Conservation (phyloP, 805 yeast genomes). For the Candida ponderosae region DNA sequence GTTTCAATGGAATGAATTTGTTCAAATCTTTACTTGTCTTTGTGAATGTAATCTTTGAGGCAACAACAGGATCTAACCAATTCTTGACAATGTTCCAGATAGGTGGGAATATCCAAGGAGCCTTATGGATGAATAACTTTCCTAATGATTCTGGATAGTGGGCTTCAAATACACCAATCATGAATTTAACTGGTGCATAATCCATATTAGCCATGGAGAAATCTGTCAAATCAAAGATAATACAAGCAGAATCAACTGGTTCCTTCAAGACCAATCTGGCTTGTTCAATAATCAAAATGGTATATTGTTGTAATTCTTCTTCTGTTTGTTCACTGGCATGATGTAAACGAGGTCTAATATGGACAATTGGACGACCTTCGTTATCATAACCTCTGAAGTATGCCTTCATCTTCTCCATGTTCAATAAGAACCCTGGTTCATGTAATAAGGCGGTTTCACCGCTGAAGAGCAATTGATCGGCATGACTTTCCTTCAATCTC, state of each 20-base stretch:
- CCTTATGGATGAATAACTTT: conserved; percentile 75
- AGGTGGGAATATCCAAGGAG: conserved; percentile 95
- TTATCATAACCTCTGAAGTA: conserved; percentile 68
- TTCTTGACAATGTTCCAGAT: conserved; percentile 89
- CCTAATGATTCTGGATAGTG: conserved; percentile 95
- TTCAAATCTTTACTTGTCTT: conserved; percentile 59
- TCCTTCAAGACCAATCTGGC: conserved; percentile 69
- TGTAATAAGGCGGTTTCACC: conserved; percentile 50
- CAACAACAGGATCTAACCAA: conserved; percentile 97
- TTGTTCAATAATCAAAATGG: conserved; percentile 71
- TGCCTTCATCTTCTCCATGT: conserved; percentile 56
- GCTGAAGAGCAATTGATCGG: conserved; percentile 52
- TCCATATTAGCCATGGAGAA: conserved; percentile 92
- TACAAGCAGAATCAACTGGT: conserved; percentile 72
- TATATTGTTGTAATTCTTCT: conserved; percentile 67
- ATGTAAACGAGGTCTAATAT: conserved; percentile 75
- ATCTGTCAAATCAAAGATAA: conserved; percentile 79
- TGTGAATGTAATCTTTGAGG: conserved; percentile 82
- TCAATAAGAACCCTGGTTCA: conserved; percentile 38
- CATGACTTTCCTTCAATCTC: conserved; percentile 56
- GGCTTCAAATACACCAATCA: conserved; percentile 86
- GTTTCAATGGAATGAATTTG: conserved; percentile 47
- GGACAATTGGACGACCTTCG: conserved; percentile 69
- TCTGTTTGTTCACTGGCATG: conserved; percentile 57
- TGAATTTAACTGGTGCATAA: conserved; percentile 81